Conservation (phyloP, 1,284 basidiomycete species). For the Puccinia polysora region DNA sequence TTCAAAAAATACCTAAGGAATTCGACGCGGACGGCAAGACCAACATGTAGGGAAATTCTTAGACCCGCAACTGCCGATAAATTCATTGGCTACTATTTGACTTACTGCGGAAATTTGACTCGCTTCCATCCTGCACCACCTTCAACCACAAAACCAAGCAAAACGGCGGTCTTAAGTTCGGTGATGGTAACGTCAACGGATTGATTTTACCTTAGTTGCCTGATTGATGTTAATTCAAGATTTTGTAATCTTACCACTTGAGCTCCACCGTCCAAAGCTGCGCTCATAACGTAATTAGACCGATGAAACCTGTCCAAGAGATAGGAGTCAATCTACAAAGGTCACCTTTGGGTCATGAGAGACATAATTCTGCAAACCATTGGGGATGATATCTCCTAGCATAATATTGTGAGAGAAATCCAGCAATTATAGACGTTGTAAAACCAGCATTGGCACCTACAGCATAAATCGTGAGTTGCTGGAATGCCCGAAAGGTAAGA, state of each 20-base stretch:
- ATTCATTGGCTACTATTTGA: neutral
- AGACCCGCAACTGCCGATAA: neutral
- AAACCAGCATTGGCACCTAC: conserved; percentile 36
- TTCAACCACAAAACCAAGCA: conserved; percentile 38
- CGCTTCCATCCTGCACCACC: conserved; percentile 42
- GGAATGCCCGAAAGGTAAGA: neutral
- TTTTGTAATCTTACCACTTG: conserved; percentile 36
- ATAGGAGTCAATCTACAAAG: neutral
- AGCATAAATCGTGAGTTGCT: neutral
- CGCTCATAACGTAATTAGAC: conserved; percentile 40
- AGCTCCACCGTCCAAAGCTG: conserved; percentile 38
- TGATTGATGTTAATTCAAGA: neutral
- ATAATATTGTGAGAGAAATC: conserved; percentile 37
- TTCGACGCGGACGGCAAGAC: neutral
- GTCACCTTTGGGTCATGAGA: neutral
- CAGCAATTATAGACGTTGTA: conserved; percentile 17
- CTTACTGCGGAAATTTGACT: conserved; percentile 34
- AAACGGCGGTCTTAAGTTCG: conserved; percentile 17
- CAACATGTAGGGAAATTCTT: neutral
- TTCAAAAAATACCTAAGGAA: conserved; percentile 26
- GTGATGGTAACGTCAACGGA: neutral
- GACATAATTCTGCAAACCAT: conserved; percentile 19
- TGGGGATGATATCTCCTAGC: conserved; percentile 34
- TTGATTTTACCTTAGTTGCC: neutral
- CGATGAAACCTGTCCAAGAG: conserved; percentile 19